Base-by-base conservation (phyloP, 2,329 filamentous ascomycete genomes). In the Mycosphaerella arachidis region DNA sequence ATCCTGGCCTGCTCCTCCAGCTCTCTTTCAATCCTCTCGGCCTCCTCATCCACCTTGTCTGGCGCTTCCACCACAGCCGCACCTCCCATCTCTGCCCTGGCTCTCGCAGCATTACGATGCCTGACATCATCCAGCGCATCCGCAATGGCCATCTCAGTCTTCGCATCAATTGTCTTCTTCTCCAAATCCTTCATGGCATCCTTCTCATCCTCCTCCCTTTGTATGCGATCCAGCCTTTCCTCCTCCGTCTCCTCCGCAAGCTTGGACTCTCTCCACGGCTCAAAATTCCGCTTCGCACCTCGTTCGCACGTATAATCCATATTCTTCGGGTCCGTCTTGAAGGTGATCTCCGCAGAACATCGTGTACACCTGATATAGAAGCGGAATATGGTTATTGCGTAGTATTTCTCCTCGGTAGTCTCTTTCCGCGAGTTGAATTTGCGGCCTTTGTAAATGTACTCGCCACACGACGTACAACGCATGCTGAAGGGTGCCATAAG, bases 361-460 rank as follows among this genome's bases (percentile, higher is more conserved):
- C 91, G 80, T 35, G 92, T 96, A 76, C 93, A 97, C 7, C 91
- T 84, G 60, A 75, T 75, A 77, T 92, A 94, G 80, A 97, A 97
- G 31, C 89, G 85, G 77, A 88, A 94, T 64, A 96, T 92, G 62
- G 91, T 85, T 63, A 97, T 95, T 53, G 84, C 84, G 51, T 96
- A 85, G 78, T 99, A 99, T 67, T 88, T 90, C 70, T 97, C 90
- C 20, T 94, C 89, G 0, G 91, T 91, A 0, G 90, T 96, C 72
- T 97, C 92, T 72, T 99, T 99, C 37, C 91, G 84, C 2, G 91
- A 89, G 77, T 97, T 97, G 82, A 97, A 97, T 71, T 97, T 97
- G 62, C 92, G 86, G 0, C 92, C 92, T 68, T 91, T 91, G 81
- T 95, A 93, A 71, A 96, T 94, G 78, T 88, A 96, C 76, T 95